These are phyloP conservation scores for Speleostelium caveatum DNA, from an alignment of 78 protist species.

Conservation along the genomic window DNA sequence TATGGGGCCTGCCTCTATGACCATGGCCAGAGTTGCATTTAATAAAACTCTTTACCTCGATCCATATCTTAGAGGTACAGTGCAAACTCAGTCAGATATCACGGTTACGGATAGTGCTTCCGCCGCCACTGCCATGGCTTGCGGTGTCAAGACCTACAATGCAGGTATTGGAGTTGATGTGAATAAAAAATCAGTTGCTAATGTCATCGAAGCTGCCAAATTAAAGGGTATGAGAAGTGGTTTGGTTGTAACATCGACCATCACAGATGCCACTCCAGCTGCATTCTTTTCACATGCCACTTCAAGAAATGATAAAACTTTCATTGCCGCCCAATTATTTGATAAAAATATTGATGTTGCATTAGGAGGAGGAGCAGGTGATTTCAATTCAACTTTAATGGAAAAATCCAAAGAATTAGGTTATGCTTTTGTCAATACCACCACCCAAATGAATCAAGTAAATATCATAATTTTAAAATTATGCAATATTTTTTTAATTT, in stretches of 20 bases:
- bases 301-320: not conserved
- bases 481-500: too few relatives aligned
- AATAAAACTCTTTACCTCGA: slow-evolving; percentile 30
- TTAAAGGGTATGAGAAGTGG: slow-evolving; percentile 75
- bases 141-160: slow-evolving; percentile 81
- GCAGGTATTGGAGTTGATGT: slow-evolving; percentile 80
- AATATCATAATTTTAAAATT: too few relatives aligned
- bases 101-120: slow-evolving; percentile 89
- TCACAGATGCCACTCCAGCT: slow-evolving; percentile 89
- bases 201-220: slow-evolving; percentile 82
- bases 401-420: not conserved
- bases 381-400: not conserved
- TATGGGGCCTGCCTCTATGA: slow-evolving; percentile 46
- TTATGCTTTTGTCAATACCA: not conserved
- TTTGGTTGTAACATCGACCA: slow-evolving; percentile 72
- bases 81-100: slow-evolving; percentile 9
- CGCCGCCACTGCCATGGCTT: slow-evolving; percentile 86
- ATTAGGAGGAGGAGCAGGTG: slow-evolving; percentile 39
- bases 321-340: slow-evolving; percentile 69
- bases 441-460: slow-evolving; percentile 15
- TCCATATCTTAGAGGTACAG: slow-evolving; percentile 42
- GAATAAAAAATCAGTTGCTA: slow-evolving; percentile 46
- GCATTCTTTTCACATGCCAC: slow-evolving; percentile 60
- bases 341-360: slow-evolving; percentile 19
- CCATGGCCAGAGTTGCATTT: slow-evolving; percentile 29